Conservation (phyloP, 805 yeast genomes). For the Sugiyamaella mastotermitis region DNA sequence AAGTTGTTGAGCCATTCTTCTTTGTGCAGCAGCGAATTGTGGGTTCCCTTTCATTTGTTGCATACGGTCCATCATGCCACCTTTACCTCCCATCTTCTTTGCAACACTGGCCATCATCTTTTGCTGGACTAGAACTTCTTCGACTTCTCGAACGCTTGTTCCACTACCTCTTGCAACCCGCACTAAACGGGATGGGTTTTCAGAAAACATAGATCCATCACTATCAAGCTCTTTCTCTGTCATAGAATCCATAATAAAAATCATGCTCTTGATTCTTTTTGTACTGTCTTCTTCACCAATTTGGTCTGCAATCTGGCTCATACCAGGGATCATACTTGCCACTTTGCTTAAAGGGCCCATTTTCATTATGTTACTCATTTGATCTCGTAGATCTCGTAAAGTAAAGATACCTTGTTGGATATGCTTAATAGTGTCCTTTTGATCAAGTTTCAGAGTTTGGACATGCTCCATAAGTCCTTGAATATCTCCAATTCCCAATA, state of each 20-base stretch:
- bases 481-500: conserved; percentile 92
- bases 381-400: conserved; percentile 83
- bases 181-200: conserved; percentile 78
- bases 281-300: conserved; percentile 90
- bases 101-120: conserved; percentile 95
- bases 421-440: conserved; percentile 80
- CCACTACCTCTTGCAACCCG: conserved; percentile 95
- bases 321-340: conserved; percentile 93
- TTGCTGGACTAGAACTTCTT: conserved; percentile 84
- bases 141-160: conserved; percentile 85
- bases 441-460: conserved; percentile 77
- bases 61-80: conserved; percentile 45
- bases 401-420: conserved; percentile 94
- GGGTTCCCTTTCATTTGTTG: conserved; percentile 33
- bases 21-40: conserved; percentile 41
- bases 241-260: conserved; percentile 93
- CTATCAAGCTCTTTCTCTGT: conserved; percentile 83
- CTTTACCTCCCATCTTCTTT: conserved; percentile 51
- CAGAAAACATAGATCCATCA: conserved; percentile 75
- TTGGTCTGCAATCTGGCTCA: conserved; percentile 75
- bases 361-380: conserved; percentile 89
- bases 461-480: conserved; percentile 94
- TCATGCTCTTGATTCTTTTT: conserved; percentile 77
- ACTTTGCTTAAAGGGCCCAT: conserved; percentile 96
- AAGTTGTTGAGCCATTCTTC: conserved; percentile 42